Percentiles rank a stretch among this genome's conserved stretches.
Conservation (phyloP, 371 early-diverging fungal genomes). For the Mortierella polycephala region DNA sequence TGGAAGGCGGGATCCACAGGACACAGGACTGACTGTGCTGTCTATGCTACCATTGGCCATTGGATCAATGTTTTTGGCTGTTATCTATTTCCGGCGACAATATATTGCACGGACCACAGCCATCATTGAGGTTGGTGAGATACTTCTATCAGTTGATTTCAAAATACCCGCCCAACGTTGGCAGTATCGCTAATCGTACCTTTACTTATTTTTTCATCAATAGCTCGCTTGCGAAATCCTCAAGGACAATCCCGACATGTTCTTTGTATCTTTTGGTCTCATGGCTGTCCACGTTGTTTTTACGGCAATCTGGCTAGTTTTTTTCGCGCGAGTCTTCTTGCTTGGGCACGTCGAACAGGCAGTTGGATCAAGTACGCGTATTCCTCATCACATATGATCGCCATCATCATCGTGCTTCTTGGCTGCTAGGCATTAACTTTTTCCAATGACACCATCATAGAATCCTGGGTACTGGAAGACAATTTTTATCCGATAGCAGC, state of each 20-base stretch:
- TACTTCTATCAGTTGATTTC: neutral
- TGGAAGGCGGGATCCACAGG: constrained; percentile 56
- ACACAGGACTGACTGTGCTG: constrained; percentile 65
- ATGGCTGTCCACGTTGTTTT: constrained; percentile 68
- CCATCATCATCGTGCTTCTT: neutral
- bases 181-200: too few relatives aligned
- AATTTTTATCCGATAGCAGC: constrained; percentile 62
- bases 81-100: constrained; percentile 43
- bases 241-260: constrained; percentile 74
- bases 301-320: constrained; percentile 71
- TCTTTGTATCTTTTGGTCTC: constrained; percentile 67
- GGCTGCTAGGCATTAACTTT: neutral
- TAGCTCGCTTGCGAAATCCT: constrained; percentile 82
- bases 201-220: neutral
- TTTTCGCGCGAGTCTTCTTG: constrained; percentile 76
- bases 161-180: neutral
- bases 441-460: constrained; percentile 7
- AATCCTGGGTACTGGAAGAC: constrained; percentile 64
- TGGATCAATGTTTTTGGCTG: constrained; percentile 46
- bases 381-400: neutral
- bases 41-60: constrained; percentile 66
- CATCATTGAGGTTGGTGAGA: constrained; percentile 42
- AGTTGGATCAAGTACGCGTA: constrained; percentile 15
- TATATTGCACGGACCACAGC: constrained; percentile 45
- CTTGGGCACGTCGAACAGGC: constrained; percentile 59